Percentiles rank a stretch among this genome's conserved stretches.
These are phyloP conservation scores for Brassica hybrid DNA, from an alignment of 441 rosid species.

Conservation along the genomic window DNA sequence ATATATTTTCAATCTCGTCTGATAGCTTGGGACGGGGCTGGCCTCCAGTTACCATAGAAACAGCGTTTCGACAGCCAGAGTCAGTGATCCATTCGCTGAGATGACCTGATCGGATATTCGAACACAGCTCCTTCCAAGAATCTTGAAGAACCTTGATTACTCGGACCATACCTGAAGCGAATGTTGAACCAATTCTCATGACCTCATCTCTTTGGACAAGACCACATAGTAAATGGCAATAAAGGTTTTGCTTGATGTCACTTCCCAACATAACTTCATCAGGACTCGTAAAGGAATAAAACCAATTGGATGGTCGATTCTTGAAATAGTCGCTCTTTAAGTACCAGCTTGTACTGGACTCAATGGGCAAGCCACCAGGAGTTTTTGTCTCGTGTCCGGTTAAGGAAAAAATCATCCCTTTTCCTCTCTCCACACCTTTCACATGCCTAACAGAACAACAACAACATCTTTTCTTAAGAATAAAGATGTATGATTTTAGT, in stretches of 20 bases:
- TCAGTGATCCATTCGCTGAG: too few species aligned
- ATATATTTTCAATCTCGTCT: neutral
- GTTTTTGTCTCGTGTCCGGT: neutral
- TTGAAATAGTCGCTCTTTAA: neutral
- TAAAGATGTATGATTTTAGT: neutral
- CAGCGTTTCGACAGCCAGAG: neutral
- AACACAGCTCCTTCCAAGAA: too few species aligned
- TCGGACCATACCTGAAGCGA: too few species aligned
- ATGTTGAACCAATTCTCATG: too few species aligned
- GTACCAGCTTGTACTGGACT: neutral
- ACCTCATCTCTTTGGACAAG: too few species aligned
- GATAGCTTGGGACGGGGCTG: neutral
- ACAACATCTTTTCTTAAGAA: neutral
- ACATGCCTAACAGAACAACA: neutral
- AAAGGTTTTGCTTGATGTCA: conserved; percentile 3
- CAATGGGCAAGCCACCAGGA: neutral
- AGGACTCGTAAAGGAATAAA: neutral
- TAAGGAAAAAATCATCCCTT: neutral
- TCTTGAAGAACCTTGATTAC: too few species aligned
- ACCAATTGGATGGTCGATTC: neutral
- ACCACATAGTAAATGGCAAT: too few species aligned
- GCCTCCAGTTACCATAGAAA: neutral
- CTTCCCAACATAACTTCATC: neutral
- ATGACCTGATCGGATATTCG: too few species aligned
- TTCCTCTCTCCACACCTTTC: neutral